Evolutionary conservation across 2,329 filamentous ascomycete genomes (phyloP).

Genomic region (Fusarium transvaalense): DNA sequence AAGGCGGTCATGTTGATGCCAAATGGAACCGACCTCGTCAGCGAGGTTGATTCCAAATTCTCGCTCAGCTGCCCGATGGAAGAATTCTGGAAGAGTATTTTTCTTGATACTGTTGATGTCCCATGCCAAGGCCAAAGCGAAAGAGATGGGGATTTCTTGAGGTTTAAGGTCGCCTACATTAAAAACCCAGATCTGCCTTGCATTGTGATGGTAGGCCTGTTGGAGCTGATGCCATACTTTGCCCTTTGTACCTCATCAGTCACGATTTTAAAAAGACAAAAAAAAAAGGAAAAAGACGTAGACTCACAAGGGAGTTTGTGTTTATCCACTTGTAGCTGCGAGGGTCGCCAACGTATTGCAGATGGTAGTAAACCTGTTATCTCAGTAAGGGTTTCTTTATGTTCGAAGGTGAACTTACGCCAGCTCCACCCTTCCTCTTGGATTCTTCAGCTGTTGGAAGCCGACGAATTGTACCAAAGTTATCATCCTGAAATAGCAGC

Average conservation of each 20-base stretch:
- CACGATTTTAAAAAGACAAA: rapidly evolving
- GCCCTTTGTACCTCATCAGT: conserved; percentile 38
- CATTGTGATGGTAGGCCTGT: conserved; percentile 62
- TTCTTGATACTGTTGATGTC: conserved; percentile 62
- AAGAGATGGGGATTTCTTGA: conserved; percentile 66
- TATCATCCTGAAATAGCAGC: conserved; percentile 73
- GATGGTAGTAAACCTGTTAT: conserved; percentile 62
- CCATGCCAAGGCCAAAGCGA: conserved; percentile 69
- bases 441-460: conserved; percentile 67
- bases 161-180: conserved; percentile 74
- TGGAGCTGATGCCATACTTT: conserved; percentile 64
- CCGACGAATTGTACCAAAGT: conserved; percentile 70
- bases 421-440: conserved; percentile 66
- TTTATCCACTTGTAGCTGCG: conserved; percentile 73
- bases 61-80: conserved; percentile 60
- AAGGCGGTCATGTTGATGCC: conserved; percentile 62
- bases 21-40: conserved; percentile 59
- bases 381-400: rapidly evolving
- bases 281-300: rapidly evolving
- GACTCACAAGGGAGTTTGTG: conserved; percentile 65
- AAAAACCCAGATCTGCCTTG: conserved; percentile 70
- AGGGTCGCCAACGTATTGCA: conserved; percentile 72
- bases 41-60: conserved; percentile 62
- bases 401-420: conserved; percentile 54
- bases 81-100: conserved; percentile 56